Evolutionary conservation across 768 basidiomycete genomes (phyloP).

Genomic region (Lentinula aciculospora): DNA sequence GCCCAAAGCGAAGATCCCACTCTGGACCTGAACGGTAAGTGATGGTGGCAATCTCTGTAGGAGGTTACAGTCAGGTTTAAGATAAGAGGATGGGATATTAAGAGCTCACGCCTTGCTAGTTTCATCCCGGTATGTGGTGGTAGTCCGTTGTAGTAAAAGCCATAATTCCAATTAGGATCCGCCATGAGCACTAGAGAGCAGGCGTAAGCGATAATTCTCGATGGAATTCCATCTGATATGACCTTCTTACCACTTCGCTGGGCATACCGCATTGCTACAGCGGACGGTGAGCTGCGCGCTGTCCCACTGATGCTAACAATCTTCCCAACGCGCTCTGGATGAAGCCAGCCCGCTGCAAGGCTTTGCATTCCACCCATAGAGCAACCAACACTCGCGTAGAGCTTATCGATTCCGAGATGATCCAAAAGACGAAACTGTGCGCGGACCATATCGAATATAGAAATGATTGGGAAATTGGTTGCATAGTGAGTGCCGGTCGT

Average conservation of each 20-base stretch:
- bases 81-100: background rate
- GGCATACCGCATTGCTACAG: slow-evolving; percentile 93
- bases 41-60: slow-evolving; percentile 93
- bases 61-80: background rate
- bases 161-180: slow-evolving; percentile 98
- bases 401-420: slow-evolving; percentile 71
- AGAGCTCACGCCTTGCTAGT: slow-evolving; percentile 76
- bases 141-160: slow-evolving; percentile 93
- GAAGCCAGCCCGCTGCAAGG: slow-evolving; percentile 90
- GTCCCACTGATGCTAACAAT: slow-evolving; percentile 94
- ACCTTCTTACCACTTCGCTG: slow-evolving; percentile 84
- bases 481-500: slow-evolving; percentile 69
- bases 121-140: slow-evolving; percentile 99
- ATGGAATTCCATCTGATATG: background rate
- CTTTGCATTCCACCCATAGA: slow-evolving; percentile 99
- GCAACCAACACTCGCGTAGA: slow-evolving; percentile 91
- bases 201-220: background rate
- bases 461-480: slow-evolving; percentile 86
- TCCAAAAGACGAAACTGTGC: slow-evolving; percentile 89
- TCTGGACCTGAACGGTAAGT: slow-evolving; percentile 99
- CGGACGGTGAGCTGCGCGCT: slow-evolving; percentile 85
- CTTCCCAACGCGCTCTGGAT: slow-evolving; percentile 83
- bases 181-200: slow-evolving; percentile 83
- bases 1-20: slow-evolving; percentile 97
- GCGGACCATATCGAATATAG: slow-evolving; percentile 95